Base-by-base conservation (phyloP, 2,329 filamentous ascomycete species). In the Microdochium trichocladiopsis region DNA sequence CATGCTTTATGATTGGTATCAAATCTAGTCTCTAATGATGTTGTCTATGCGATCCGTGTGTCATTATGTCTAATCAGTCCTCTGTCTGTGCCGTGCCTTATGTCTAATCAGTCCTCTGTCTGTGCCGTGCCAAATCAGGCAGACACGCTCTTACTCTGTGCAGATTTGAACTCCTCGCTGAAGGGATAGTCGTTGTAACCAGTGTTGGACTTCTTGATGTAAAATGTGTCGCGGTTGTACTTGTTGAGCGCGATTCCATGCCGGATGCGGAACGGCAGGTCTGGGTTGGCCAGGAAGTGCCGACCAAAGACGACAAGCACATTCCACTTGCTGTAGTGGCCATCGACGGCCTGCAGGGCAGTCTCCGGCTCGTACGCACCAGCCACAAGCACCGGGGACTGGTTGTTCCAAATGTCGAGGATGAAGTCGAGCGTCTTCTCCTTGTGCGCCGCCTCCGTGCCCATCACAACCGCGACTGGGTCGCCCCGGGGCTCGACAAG, bases 401-500 rank as follows among this genome's bases (percentile, higher is more conserved):
- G 63, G 28, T 66, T 67, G 21, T 63, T 65, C 73, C 75, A 81
- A 9, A 69, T 62, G 53, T 73, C 59, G 33, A 79, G 50, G 49
- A 78, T 62, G 58, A 73, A 75, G 24, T 75, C 68, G 52, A 78
- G 36, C 31, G 31, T 47, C n/a, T 49, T 48, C 6, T 10, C 31
- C 9, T 50, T 11, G 37, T 51, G 28, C 8, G n/a, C n/a, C 28
- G 53, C 51, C 2, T 36, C 31, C 47, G 51, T 50, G 43, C 55
- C 53, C 14, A 45, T 16, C 4, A 45, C 12, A 59, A 51, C 68
- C 65, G 5, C 66, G 62, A 2, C 66, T 58, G 2, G 63, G 4
- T 69, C 62, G 6, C 79, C 67, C 3, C 79, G 72, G 2, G 77
- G 71, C 59, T 85, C 79, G 14, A 86, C 71, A 4, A 83, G 57